Conservation (phyloP, 768 basidiomycete species). For the Boletus edulis region DNA sequence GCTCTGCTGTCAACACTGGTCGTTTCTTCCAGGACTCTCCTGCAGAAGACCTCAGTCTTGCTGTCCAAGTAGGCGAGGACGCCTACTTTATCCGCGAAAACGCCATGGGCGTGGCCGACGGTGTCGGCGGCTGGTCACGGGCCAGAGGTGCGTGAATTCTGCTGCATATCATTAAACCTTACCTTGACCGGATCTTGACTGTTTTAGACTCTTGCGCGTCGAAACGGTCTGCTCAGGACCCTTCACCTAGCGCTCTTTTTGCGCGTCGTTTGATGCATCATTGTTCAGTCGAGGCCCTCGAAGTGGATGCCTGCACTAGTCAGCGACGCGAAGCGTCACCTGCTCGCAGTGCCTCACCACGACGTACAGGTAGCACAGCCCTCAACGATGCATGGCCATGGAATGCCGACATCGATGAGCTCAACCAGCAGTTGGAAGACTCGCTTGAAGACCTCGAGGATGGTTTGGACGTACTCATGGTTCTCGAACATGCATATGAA, state of each 20-base stretch:
- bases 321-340: slow-evolving; percentile 32
- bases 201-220: slow-evolving; percentile 19
- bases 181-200: slow-evolving; percentile 1
- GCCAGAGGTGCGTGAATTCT: slow-evolving; percentile 35
- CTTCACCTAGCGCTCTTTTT: slow-evolving; percentile 54
- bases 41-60: slow-evolving; percentile 40
- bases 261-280: slow-evolving; percentile 85
- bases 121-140: slow-evolving; percentile 88
- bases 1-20: slow-evolving; percentile 13
- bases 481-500: slow-evolving; percentile 70
- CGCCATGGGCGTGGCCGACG: slow-evolving; percentile 93
- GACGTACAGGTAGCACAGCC: slow-evolving; percentile 32
- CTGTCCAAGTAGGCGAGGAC: slow-evolving; percentile 89
- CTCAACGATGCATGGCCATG: slow-evolving; percentile 30
- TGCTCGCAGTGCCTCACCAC: slow-evolving; percentile 44
- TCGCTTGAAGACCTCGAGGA: slow-evolving; percentile 63
- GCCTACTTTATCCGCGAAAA: slow-evolving; percentile 82
- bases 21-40: slow-evolving; percentile 31
- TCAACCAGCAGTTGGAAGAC: slow-evolving; percentile 41
- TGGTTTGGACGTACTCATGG: slow-evolving; percentile 65
- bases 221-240: slow-evolving; percentile 35
- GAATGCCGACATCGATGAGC: slow-evolving; percentile 38
- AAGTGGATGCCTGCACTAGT: slow-evolving; percentile 8
- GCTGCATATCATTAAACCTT: slow-evolving; percentile 2
- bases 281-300: slow-evolving; percentile 56